Conservation (phyloP, 345 rosid species). For the Salix dunnii region DNA sequence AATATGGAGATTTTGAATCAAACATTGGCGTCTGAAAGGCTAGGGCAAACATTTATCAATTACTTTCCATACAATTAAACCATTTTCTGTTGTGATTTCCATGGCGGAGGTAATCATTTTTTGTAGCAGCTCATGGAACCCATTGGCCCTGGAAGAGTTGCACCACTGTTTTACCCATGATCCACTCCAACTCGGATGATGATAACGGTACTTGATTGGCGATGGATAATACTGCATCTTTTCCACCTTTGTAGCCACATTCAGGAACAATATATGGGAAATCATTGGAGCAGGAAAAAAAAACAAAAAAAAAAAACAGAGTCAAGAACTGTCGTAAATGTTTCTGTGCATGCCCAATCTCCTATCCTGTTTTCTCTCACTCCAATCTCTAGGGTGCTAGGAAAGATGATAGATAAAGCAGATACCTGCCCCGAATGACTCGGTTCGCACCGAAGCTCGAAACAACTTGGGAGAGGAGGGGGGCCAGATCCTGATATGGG, state of each 20-base stretch:
- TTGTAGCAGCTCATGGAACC: constrained; percentile 27
- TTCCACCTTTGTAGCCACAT: constrained; percentile 75
- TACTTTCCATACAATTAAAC: too few species aligned
- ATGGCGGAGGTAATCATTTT: neutral
- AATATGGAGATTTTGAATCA: too few species aligned
- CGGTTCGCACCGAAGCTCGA: constrained; percentile 65
- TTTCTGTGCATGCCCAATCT: neutral
- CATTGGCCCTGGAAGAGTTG: constrained; percentile 63
- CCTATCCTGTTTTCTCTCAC: neutral
- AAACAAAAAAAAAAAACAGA: constrained; percentile 8
- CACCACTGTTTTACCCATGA: constrained; percentile 64
- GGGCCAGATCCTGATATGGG: constrained; percentile 63
- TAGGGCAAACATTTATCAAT: too few species aligned
- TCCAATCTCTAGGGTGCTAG: neutral
- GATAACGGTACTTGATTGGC: constrained; percentile 51
- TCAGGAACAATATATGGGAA: constrained; percentile 83
- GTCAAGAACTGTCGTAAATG: neutral
- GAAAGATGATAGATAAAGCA: neutral
- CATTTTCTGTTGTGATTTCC: too few species aligned
- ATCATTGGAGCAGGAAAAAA: constrained; percentile 68
- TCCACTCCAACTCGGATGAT: constrained; percentile 62
- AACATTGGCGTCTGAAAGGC: too few species aligned
- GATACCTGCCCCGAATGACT: constrained; percentile 93
- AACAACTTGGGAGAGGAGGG: constrained; percentile 54
- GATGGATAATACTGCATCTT: constrained; percentile 53